Base-by-base conservation (phyloP, 192 early-diverging fungal genomes). In the Gamsiella multidivaricata region DNA sequence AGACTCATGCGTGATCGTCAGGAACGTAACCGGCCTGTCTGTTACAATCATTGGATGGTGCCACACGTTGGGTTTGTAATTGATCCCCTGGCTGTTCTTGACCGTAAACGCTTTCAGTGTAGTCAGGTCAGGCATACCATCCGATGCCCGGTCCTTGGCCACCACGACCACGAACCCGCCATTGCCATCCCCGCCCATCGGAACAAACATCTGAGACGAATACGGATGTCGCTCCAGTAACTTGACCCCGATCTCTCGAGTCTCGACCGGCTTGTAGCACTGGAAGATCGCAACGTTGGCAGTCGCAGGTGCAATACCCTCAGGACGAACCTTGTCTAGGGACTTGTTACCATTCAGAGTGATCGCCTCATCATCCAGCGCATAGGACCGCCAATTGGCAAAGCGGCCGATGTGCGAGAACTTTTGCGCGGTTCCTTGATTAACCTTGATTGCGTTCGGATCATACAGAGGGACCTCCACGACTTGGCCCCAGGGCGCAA, bases 121-220 rank as follows among this genome's bases (percentile, higher is more conserved):
- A 46, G 60, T 73, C 70, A 91, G 60, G 72, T 95, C 90, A 32
- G 95, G 95, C 45, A 64, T 85, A 51, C 93, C 91, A 34, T 88
- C 88, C 58, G 45, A 37, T 11, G 36, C 25, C 4, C 90, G 87
- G 65, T 94, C 94, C 62, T 87, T 80, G 33, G 93, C 93, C 10
- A 97, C 95, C 34, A 94, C 86, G 1, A 96, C 90, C 39, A 97
- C 81, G 66, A 95, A 97, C 39, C 75, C 83, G 18, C 83, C 60
- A 20, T 81, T 80, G 32, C 63, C 66, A 10, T 79, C 74, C 29
- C 61, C 65, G 14, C 71, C 79, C 84, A 97, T 92, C 9, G 95
- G 95, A 58, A 95, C 87, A 83, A 97, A 97, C 32, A 89, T 81
- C 74, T 96, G 95, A 1, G 92, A 89, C 33, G 92, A 94, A 83